A percentile compares a stretch with the other conserved stretches of the same genome.
phyloP scores from a whole-genome alignment of 345 rosid species.

The Diplotaxis tenuifolia region DNA sequence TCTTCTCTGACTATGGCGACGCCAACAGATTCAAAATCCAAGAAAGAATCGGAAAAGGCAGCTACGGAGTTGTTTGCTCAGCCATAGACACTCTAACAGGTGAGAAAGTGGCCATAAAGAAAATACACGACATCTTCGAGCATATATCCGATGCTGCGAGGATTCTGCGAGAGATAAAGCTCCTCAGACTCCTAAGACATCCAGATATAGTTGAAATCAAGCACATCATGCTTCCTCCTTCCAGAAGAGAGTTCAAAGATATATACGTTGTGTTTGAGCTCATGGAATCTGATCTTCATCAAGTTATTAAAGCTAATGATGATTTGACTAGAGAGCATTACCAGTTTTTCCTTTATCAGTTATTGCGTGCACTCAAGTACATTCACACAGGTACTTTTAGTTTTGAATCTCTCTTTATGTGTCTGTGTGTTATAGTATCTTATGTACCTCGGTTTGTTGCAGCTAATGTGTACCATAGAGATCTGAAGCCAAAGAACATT shows the following conservation, averaged over 20 bases:
- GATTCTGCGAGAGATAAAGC: constrained; percentile 86
- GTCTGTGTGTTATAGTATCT: background rate
- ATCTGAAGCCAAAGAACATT: constrained; percentile 92
- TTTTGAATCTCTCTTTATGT: background rate
- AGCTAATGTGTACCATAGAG: constrained; percentile 95
- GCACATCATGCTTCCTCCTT: constrained; percentile 95
- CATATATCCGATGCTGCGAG: constrained; percentile 92
- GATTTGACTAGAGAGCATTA: constrained; percentile 93
- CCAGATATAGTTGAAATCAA: constrained; percentile 95
- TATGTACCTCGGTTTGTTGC: constrained; percentile 40
- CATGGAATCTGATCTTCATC: constrained; percentile 97
- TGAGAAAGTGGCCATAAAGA: constrained; percentile 56
- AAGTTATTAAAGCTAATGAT: constrained; percentile 94
- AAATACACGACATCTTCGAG: constrained; percentile 65
- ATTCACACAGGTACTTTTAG: constrained; percentile 57
- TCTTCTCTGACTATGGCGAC: constrained; percentile 89
- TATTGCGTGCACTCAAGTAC: constrained; percentile 87
- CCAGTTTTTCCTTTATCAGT: constrained; percentile 93
- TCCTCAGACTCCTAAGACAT: constrained; percentile 79
- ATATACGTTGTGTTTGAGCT: constrained; percentile 96
- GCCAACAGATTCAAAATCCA: constrained; percentile 78
- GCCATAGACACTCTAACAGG: constrained; percentile 81
- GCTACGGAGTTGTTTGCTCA: constrained; percentile 93
- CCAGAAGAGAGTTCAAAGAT: constrained; percentile 88
- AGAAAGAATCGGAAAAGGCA: constrained; percentile 93